Percentiles rank a stretch among this genome's conserved stretches.
Evolutionary conservation across 2,329 filamentous ascomycete genomes (phyloP).

Genomic region (Orbilia javanica): DNA sequence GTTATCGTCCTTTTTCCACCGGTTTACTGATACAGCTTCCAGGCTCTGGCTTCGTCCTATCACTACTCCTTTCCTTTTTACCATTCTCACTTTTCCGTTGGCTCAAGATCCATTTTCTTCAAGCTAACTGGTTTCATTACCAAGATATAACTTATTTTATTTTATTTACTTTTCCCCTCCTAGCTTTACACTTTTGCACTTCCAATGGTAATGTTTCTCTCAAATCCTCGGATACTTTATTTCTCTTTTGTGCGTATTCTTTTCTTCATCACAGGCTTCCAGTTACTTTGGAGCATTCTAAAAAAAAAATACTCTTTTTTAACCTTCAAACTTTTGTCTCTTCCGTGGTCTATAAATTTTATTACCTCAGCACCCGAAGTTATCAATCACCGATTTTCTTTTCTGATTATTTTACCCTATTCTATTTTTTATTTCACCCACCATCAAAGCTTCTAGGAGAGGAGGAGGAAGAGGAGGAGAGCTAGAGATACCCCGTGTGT

Average conservation of each 20-base stretch:
- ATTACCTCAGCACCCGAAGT: constrained; percentile 30
- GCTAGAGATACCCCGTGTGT: constrained; percentile 48
- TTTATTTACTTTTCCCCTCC: not conserved
- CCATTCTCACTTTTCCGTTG: not conserved
- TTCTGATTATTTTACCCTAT: constrained; percentile 46
- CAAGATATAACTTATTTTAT: constrained; percentile 25
- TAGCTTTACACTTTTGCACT: constrained; percentile 5
- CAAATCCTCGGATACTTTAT: constrained; percentile 8
- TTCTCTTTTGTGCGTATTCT: constrained; percentile 46
- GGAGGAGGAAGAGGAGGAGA: constrained; percentile 25
- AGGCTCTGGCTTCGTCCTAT: constrained; percentile 26
- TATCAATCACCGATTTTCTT: constrained; percentile 23
- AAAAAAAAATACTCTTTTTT: constrained; percentile 15
- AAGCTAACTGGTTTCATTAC: constrained; percentile 21
- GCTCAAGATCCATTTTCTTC: constrained; percentile 8
- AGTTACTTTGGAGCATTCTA: constrained; percentile 36
- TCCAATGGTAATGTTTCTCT: constrained; percentile 46
- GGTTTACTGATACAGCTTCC: constrained; percentile 39
- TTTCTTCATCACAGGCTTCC: constrained; percentile 51
- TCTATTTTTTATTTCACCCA: constrained; percentile 8
- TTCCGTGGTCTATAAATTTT: constrained; percentile 43
- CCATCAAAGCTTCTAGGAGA: constrained; percentile 21
- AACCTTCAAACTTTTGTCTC: not conserved
- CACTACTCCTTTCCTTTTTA: constrained; percentile 18
- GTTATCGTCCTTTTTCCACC: constrained; percentile 10